Base-by-base conservation (phyloP, 2,329 filamentous ascomycete species). In the Penicillium oxalicum region DNA sequence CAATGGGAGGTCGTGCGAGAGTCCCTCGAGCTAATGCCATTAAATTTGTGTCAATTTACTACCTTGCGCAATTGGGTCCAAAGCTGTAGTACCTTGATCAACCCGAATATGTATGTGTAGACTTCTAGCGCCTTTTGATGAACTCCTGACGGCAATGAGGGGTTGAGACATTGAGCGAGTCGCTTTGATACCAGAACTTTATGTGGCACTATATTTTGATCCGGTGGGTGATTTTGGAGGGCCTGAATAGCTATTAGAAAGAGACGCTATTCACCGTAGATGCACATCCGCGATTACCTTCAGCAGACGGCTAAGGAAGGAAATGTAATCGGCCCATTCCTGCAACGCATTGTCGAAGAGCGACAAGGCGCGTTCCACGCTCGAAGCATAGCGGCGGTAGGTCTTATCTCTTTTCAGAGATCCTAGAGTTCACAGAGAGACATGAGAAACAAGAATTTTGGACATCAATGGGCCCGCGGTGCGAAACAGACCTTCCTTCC, bases 321-420 rank as follows among this genome's bases (percentile, higher is more conserved):
- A 95, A 63, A 98, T 98, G 67, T 98, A 98, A 73, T 98, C 93
- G 42, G 94, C 93, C 93, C 93, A 98, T 82, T 98, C 93, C 71
- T 97, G 90, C 59, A 96, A 77, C 28, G 89, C 84, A 12, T 88
- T 91, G 66, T 98, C 93, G 74, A 96, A 98, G 32, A 95, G 78
- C 40, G 87, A 81, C 53, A 98, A 78, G 32, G 90, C 87, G 68
- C 90, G 83, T 64, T 97, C 91, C 57, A 98, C 84, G 50, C 83
- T 87, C 42, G 85, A 82, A 39, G 90, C 89, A 81, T 97, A 98
- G 68, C 91, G 87, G 57, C 91, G 88, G 67, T 88, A 91, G 51
- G 70, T 74, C 58, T 84, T 85, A 63, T 86, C 80, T 60, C 81
- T 82, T 59, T 76, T 72, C 37, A 70, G 48, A 33, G 62, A 61